Conservation (phyloP, 2,329 filamentous ascomycete genomes). For the Aschersonia sp. region DNA sequence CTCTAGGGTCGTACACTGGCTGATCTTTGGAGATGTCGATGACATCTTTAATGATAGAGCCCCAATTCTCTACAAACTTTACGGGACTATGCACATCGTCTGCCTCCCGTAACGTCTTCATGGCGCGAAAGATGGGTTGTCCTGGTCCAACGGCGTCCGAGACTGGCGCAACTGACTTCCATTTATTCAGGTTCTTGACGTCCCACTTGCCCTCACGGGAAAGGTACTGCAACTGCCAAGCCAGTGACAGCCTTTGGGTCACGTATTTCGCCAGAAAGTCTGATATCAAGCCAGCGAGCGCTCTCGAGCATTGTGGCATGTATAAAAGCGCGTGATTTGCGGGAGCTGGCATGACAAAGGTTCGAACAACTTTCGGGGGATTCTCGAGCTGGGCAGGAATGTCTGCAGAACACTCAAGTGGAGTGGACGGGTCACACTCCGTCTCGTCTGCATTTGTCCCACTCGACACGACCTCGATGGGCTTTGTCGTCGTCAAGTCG, state of each 20-base stretch:
- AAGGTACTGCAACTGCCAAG: constrained; percentile 84
- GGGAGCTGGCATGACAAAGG: constrained; percentile 56
- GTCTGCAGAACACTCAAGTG: constrained; percentile 22
- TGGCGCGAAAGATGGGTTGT: constrained; percentile 60
- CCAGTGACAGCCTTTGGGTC: constrained; percentile 63
- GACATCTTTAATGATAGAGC: constrained; percentile 54
- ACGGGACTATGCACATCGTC: constrained; percentile 70
- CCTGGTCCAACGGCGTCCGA: constrained; percentile 54
- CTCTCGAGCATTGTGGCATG: constrained; percentile 58
- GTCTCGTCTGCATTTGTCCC: constrained; percentile 13
- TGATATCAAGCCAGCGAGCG: constrained; percentile 67
- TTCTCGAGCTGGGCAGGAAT: constrained; percentile 30
- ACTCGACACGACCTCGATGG: constrained; percentile 8
- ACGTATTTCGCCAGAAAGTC: constrained; percentile 66
- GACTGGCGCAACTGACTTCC: constrained; percentile 67
- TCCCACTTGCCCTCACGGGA: constrained; percentile 93
- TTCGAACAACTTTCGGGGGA: constrained; percentile 46
- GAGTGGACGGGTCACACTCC: constrained; percentile 30
- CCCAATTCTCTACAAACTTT: constrained; percentile 56
- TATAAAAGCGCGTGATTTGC: constrained; percentile 79
- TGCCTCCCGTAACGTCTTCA: constrained; percentile 87
- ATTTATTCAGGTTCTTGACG: constrained; percentile 89
- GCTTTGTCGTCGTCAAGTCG: not conserved
- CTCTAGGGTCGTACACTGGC: constrained; percentile 73
- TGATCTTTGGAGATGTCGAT: constrained; percentile 86